These are phyloP conservation scores for Aspergillus eucalypticola DNA, from an alignment of 2,329 filamentous ascomycete genomes.

Conservation along the genomic window DNA sequence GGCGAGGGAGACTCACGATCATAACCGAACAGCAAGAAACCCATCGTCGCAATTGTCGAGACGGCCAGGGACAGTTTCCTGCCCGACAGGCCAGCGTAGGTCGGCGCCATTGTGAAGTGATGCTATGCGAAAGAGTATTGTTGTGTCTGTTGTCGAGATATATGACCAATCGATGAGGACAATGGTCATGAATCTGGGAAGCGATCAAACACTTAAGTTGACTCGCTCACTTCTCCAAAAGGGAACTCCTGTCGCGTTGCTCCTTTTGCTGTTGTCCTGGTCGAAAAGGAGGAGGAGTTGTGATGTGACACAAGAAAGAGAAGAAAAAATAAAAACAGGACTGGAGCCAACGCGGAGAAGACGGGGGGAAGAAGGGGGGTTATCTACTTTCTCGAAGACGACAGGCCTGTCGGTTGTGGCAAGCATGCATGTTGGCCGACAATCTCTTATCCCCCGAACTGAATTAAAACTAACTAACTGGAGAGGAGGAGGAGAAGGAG, in stretches of 20 bases:
- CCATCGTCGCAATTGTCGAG: constrained; percentile 64
- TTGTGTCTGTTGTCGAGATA: background rate
- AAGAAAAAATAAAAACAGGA: constrained; percentile 16
- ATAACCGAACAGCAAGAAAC: constrained; percentile 63
- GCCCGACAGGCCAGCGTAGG: constrained; percentile 61
- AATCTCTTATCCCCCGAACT: constrained; percentile 18
- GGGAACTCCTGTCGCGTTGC: background rate
- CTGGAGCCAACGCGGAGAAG: constrained; percentile 20
- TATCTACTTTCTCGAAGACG: constrained; percentile 29
- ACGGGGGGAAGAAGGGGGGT: constrained; percentile 26
- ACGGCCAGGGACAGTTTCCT: constrained; percentile 58
- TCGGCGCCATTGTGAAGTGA: constrained; percentile 50
- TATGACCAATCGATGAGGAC: background rate
- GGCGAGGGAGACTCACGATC: constrained; percentile 45
- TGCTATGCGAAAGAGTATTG: background rate
- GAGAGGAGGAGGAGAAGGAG: background rate
- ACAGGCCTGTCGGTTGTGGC: constrained; percentile 26
- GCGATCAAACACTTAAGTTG: constrained; percentile 3
- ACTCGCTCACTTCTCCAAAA: background rate
- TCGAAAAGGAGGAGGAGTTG: constrained; percentile 4
- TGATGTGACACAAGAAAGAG: background rate
- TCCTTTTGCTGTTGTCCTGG: background rate
- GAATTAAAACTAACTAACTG: background rate
- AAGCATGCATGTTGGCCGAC: constrained; percentile 16
- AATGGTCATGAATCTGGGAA: background rate